Conservation (phyloP, 2,329 filamentous ascomycete genomes). For the Botryosphaeria dothidea region DNA sequence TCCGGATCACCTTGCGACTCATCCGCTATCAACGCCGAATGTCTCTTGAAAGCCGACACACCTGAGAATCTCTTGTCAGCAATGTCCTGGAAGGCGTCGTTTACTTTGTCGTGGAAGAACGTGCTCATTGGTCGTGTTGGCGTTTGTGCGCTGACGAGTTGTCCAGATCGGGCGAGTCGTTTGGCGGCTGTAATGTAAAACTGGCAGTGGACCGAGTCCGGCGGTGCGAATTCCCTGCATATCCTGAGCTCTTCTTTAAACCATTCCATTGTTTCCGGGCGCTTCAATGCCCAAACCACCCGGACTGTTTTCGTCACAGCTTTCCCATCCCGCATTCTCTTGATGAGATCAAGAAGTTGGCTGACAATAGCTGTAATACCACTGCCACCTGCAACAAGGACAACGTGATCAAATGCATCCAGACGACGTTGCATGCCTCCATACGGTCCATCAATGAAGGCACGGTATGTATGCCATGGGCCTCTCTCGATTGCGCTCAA, state of each 20-base stretch:
- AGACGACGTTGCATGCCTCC: slow-evolving; percentile 90
- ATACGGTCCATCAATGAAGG: slow-evolving; percentile 91
- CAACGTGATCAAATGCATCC: slow-evolving; percentile 88
- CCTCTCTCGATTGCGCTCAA: slow-evolving; percentile 81
- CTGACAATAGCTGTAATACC: slow-evolving; percentile 93
- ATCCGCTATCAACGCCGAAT: slow-evolving; percentile 78
- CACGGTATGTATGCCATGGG: slow-evolving; percentile 87
- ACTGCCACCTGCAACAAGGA: slow-evolving; percentile 90
- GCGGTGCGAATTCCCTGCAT: slow-evolving; percentile 84
- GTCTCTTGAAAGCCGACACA: slow-evolving; percentile 55
- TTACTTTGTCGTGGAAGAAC: slow-evolving; percentile 80
- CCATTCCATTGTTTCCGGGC: slow-evolving; percentile 94
- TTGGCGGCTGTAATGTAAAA: slow-evolving; percentile 89
- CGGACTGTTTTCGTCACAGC: slow-evolving; percentile 88
- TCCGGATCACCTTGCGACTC: slow-evolving; percentile 78
- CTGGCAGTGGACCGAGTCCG: slow-evolving; percentile 86
- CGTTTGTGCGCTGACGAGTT: slow-evolving; percentile 52
- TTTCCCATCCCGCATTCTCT: slow-evolving; percentile 92
- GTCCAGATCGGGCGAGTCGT: slow-evolving; percentile 51
- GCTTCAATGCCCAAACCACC: slow-evolving; percentile 91
- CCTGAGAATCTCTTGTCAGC: slow-evolving; percentile 65
- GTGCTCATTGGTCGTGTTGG: slow-evolving; percentile 66
- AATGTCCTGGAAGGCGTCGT: slow-evolving; percentile 83
- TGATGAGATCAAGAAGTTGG: slow-evolving; percentile 90
- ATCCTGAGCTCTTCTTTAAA: slow-evolving; percentile 94